Conservation (phyloP, 2,329 filamentous ascomycete genomes). For the Xylariales sp. region DNA sequence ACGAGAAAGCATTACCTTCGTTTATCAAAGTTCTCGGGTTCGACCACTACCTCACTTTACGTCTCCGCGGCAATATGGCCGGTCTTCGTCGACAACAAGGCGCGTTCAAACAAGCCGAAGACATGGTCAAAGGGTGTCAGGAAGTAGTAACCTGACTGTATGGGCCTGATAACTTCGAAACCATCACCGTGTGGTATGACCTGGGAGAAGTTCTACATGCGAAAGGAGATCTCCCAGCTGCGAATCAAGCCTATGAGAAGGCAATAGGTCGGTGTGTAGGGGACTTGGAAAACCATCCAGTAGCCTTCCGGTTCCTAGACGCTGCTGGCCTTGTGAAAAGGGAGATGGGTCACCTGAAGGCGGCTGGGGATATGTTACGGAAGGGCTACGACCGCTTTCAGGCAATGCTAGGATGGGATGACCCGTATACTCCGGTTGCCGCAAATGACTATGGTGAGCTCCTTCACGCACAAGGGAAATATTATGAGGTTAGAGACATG, state of each 20-base stretch:
- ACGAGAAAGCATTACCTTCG: slow-evolving; percentile 12
- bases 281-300: background rate
- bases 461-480: slow-evolving; percentile 15
- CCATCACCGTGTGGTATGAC: slow-evolving; percentile 10
- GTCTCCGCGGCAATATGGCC: slow-evolving; percentile 8
- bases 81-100: slow-evolving; percentile 17
- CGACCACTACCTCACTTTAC: slow-evolving; percentile 10
- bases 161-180: background rate
- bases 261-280: background rate
- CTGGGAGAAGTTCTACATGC: slow-evolving; percentile 15
- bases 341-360: slow-evolving; percentile 12
- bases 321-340: slow-evolving; percentile 4
- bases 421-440: slow-evolving; percentile 16
- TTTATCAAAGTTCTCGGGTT: slow-evolving; percentile 20
- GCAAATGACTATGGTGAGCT: slow-evolving; percentile 16
- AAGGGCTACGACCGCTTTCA: background rate
- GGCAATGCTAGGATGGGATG: slow-evolving; percentile 13
- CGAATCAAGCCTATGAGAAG: slow-evolving; percentile 4
- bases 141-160: slow-evolving; percentile 1
- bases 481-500: slow-evolving; percentile 3
- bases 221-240: slow-evolving; percentile 6
- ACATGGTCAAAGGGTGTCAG: slow-evolving; percentile 9
- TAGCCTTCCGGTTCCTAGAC: slow-evolving; percentile 15
- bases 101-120: slow-evolving; percentile 16
- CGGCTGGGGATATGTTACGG: background rate